Evolutionary conservation across 2,329 filamentous ascomycete species (phyloP), one percentile per base, ranked within the genome.

Genomic region (Stemphylium lycopersici): DNA sequence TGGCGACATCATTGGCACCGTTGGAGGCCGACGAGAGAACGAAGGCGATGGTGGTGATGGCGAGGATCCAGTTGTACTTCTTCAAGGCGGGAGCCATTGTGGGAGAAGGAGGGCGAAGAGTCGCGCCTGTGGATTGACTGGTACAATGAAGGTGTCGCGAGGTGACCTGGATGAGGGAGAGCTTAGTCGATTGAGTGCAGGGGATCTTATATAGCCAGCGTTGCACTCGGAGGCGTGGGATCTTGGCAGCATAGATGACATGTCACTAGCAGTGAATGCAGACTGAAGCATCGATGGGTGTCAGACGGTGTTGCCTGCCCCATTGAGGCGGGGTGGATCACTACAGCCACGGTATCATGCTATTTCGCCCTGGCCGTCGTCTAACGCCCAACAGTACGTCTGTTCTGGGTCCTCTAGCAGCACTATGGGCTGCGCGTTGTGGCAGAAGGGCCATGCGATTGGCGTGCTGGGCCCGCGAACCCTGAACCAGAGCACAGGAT

Each of bases 1-100:
- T 84, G 70, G 81, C 80, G 56, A 83, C 80, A 81, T 83, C 81
- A 69, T 81, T 80, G 62, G 78, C 78, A 37, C 75, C 75, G 52
- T 77, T 77, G 56, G 69, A 70, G 38, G 73, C 74, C 12, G 74
- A 61, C 38, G 65, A 69, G 52, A 64, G 62, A 38, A 72, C 58
- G 49, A 75, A 76, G 31, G 72, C 72, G 47, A 77, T 76, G 40
- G 67, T 65, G 37, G 71, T 74, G 46, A 78, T 70, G 38, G 76
- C 76, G 33, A 78, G 66, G 50, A 78, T 76, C 74, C 75, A 78
- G 52, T 76, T 68, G 54, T 77, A 78, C 47, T 46, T 51, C 32
- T 55, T 45, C 47, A 55, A 36, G 11, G 47, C 52, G 36, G 52
- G 52, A 41, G 52, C 52, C 52, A 55, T 55, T 26, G 26, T 44